Evolutionary conservation across 2,329 filamentous ascomycete species (phyloP), one percentile per base, ranked within the genome.

Genomic region (Xylogone sp.): DNA sequence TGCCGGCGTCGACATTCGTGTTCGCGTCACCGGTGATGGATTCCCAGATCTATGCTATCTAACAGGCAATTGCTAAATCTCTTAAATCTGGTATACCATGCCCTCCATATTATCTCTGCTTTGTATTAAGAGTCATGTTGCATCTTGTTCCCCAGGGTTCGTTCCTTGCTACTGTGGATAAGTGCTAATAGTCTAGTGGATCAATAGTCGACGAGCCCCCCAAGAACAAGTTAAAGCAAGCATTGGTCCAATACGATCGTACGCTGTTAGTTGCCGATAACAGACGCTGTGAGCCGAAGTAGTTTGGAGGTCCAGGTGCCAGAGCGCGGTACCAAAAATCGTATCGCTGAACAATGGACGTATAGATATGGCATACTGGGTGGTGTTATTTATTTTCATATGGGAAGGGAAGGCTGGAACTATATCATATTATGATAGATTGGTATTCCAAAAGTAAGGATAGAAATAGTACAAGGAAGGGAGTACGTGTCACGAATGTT

Each of bases 161-260:
- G n/a, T n/a, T n/a, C n/a, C n/a, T n/a, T n/a, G n/a, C n/a, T n/a
- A n/a, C n/a, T n/a, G n/a, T 5, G 13, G 34, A 39, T 39, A 16
- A 39, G n/a, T 39, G 10, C 34, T 39, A 16, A 39, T 16, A 16
- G 89, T 97, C 34, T 6, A 39, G 10, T 39, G 34, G 12, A 39
- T n/a, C 5, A 39, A 27, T 16, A 39, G 34, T 39, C 77, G 93
- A 97, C 71, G 92, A 97, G 88, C 90, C 96, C 88, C 90, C 88
- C 81, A 97, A 97, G 88, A 96, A 96, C 86, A 83, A 91, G 79
- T 86, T 97, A 71, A 97, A 97, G 89, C 87, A 91, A 79, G 90
- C 90, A 66, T 86, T 97, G 66, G 88, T 91, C 70, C 85, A 90
- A 75, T 97, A 91, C 82, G 90, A 96, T 83, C 86, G 90, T 69